A percentile compares a stretch with the other conserved stretches of the same genome.
Evolutionary conservation across 768 basidiomycete species (phyloP).

Genomic region (Sistotremastrum suecicum): DNA sequence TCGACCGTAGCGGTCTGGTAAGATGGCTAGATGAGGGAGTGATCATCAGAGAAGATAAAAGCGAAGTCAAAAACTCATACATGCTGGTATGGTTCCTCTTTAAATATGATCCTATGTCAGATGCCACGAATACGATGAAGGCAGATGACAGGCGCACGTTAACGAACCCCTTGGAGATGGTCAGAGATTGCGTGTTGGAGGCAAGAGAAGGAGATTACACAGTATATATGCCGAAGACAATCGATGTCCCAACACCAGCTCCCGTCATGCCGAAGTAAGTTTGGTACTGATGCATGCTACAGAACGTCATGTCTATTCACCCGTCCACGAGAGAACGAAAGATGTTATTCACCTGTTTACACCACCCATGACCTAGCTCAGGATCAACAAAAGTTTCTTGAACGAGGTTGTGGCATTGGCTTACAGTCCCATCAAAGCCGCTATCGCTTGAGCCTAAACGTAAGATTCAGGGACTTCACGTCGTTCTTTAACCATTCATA

Average conservation of each 20-base stretch:
- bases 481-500: not conserved
- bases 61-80: slow-evolving; percentile 12
- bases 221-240: slow-evolving; percentile 42
- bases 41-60: not conserved
- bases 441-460: slow-evolving; percentile 25
- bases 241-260: slow-evolving; percentile 32
- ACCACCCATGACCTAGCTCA: slow-evolving; percentile 32
- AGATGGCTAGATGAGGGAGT: not conserved
- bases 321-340: too few relatives aligned
- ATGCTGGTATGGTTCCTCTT: slow-evolving; percentile 31
- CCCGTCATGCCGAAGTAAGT: slow-evolving; percentile 29
- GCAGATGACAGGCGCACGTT: too few relatives aligned
- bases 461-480: too few relatives aligned
- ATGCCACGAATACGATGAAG: too few relatives aligned
- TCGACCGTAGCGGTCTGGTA: slow-evolving; percentile 32
- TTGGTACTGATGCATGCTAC: slow-evolving; percentile 27
- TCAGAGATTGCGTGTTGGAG: slow-evolving; percentile 12
- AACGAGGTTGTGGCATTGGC: slow-evolving; percentile 5
- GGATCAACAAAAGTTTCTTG: too few relatives aligned
- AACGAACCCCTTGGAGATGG: too few relatives aligned
- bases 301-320: too few relatives aligned
- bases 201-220: slow-evolving; percentile 14
- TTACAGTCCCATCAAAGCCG: slow-evolving; percentile 39
- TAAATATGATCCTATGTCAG: too few relatives aligned
- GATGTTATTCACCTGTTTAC: slow-evolving; percentile 21